phyloP scores from a whole-genome alignment of 1,284 basidiomycete genomes.

The Puccinia polysora region DNA sequence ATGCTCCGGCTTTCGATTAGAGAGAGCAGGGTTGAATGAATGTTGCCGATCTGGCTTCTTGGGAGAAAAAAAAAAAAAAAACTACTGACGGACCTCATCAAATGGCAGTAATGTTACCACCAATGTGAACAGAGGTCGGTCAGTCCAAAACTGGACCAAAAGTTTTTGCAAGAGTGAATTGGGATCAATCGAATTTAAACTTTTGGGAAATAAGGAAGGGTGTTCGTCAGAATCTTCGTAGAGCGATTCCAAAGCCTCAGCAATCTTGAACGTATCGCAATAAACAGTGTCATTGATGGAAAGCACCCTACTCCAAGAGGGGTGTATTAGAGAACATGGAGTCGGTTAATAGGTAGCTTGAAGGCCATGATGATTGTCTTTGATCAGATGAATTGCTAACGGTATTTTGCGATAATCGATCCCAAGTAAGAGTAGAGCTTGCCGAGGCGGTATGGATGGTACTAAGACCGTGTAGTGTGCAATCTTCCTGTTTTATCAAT shows the following conservation, averaged over 20 bases:
- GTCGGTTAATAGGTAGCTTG: not conserved
- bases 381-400: not conserved
- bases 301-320: conserved; percentile 43
- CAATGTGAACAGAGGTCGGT: conserved; percentile 35
- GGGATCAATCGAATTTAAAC: not conserved
- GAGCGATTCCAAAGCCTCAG: conserved; percentile 37
- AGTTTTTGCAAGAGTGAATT: conserved; percentile 30
- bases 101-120: conserved; percentile 38
- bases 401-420: conserved; percentile 44
- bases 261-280: conserved; percentile 43
- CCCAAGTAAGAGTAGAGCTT: conserved; percentile 34
- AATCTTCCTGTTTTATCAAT: conserved; percentile 20
- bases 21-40: too few relatives aligned
- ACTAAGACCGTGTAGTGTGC: conserved; percentile 31
- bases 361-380: not conserved
- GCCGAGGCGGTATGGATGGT: conserved; percentile 44
- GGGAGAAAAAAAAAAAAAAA: too few relatives aligned
- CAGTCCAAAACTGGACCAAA: conserved; percentile 32
- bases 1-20: too few relatives aligned
- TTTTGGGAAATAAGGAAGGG: conserved; percentile 26
- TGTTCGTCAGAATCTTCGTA: conserved; percentile 34
- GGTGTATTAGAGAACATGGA: too few relatives aligned
- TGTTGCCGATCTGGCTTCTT: too few relatives aligned
- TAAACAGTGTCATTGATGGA: conserved; percentile 43
- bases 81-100: conserved; percentile 30